Evolutionary conservation across 768 basidiomycete species (phyloP).

Genomic region (Austroboletus festivus): DNA sequence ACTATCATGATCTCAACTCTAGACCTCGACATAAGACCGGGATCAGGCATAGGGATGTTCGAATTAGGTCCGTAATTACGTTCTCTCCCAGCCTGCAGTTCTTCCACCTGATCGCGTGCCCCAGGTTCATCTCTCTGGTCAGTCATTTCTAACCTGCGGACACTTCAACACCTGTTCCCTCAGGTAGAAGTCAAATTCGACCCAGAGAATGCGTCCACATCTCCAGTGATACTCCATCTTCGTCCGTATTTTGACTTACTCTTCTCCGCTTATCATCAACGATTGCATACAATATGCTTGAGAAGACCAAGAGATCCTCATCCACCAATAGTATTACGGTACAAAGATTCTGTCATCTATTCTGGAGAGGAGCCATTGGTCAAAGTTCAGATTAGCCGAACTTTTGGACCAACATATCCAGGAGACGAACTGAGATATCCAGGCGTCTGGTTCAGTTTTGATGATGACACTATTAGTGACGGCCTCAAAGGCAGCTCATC

Average conservation of each 20-base stretch:
- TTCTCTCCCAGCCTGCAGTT: not conserved
- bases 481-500: conserved; percentile 43
- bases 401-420: conserved; percentile 83
- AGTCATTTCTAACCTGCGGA: conserved; percentile 63
- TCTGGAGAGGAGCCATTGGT: conserved; percentile 58
- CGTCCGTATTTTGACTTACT: conserved; percentile 83
- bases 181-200: conserved; percentile 85
- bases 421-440: conserved; percentile 77
- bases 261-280: conserved; percentile 76
- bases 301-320: conserved; percentile 63
- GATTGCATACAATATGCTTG: conserved; percentile 74
- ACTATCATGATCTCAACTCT: conserved; percentile 65
- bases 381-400: conserved; percentile 62
- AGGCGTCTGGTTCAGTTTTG: conserved; percentile 81
- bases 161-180: conserved; percentile 67
- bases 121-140: conserved; percentile 78
- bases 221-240: conserved; percentile 74
- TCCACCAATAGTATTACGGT: conserved; percentile 66
- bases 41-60: conserved; percentile 72
- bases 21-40: conserved; percentile 75
- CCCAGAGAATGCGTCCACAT: conserved; percentile 61
- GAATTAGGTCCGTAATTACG: conserved; percentile 53
- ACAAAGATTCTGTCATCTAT: conserved; percentile 62
- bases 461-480: conserved; percentile 64
- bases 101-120: conserved; percentile 1